A percentile compares a stretch with the other conserved stretches of the same genome.
Conservation (phyloP, 305 asterid genomes). For the Salvia sclarea region DNA sequence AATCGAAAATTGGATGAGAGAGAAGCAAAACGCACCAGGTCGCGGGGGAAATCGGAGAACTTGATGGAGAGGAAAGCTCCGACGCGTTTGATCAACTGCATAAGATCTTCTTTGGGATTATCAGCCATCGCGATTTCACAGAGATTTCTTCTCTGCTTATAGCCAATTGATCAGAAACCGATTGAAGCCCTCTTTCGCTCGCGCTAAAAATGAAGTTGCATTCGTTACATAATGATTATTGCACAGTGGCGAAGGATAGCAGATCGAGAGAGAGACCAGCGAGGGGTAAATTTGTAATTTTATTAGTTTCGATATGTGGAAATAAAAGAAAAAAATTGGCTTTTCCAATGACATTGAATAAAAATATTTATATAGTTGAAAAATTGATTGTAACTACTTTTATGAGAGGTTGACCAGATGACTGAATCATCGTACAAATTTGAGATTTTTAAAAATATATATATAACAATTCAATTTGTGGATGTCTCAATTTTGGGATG, state of each 20-base stretch:
- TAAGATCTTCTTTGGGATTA: slow-evolving; percentile 62
- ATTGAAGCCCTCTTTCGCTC: slow-evolving; percentile 21
- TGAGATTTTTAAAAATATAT: too few species aligned
- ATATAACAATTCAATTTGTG: too few species aligned
- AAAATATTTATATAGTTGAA: too few species aligned
- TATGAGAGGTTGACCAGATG: too few species aligned
- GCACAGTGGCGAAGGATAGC: slow-evolving; percentile 19
- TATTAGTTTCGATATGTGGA: too few species aligned
- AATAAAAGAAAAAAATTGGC: too few species aligned
- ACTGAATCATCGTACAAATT: too few species aligned
- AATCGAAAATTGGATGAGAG: background rate
- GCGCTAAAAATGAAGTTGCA: slow-evolving; percentile 30
- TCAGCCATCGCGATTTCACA: slow-evolving; percentile 53
- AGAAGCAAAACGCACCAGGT: slow-evolving; percentile 48
- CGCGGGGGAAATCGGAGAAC: slow-evolving; percentile 58
- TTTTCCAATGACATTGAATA: too few species aligned
- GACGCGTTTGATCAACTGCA: slow-evolving; percentile 70
- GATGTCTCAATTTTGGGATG: too few species aligned
- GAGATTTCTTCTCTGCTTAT: background rate
- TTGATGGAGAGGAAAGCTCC: slow-evolving; percentile 68
- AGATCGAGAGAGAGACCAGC: slow-evolving; percentile 26
- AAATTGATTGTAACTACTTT: too few species aligned
- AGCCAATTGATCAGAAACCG: slow-evolving; percentile 25
- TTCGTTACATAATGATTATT: slow-evolving; percentile 19
- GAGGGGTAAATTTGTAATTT: background rate